A percentile compares a stretch with the other conserved stretches of the same genome.
Conservation (phyloP, 75 land plant genomes). For the Picea sitchensis region DNA sequence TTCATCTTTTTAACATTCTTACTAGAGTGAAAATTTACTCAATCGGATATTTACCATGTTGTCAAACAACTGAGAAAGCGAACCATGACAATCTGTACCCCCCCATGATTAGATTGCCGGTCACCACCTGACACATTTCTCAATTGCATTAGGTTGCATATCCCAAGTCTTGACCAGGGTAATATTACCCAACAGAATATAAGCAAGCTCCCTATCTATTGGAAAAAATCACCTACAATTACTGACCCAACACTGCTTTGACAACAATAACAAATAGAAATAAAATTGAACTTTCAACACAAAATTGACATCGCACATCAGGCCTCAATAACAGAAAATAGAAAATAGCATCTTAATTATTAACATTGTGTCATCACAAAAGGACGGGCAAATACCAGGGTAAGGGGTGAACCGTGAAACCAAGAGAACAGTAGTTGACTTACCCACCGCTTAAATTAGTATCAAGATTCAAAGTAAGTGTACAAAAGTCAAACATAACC, state of each 20-base stretch:
- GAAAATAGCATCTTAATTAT: neutral
- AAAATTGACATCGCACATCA: neutral
- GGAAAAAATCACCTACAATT: neutral
- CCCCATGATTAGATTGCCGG: neutral
- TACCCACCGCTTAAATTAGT: neutral
- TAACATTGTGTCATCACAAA: neutral
- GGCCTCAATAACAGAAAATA: neutral
- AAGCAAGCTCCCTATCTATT: neutral
- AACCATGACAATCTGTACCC: neutral
- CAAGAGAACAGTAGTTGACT: neutral
- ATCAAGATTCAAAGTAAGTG: neutral
- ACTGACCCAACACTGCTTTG: neutral
- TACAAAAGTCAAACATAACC: neutral
- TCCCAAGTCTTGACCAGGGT: neutral
- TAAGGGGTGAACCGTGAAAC: neutral
- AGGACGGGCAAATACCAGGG: neutral
- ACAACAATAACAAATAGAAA: neutral
- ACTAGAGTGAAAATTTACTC: neutral
- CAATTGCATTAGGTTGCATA: neutral
- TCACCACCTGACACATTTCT: neutral
- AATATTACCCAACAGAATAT: neutral
- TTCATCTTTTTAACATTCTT: no score
- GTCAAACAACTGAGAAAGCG: neutral
- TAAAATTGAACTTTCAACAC: neutral
- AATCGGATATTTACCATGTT: neutral